Base-by-base conservation (phyloP, 2,329 filamentous ascomycete species). In the Purpureocillium takamizusanense region DNA sequence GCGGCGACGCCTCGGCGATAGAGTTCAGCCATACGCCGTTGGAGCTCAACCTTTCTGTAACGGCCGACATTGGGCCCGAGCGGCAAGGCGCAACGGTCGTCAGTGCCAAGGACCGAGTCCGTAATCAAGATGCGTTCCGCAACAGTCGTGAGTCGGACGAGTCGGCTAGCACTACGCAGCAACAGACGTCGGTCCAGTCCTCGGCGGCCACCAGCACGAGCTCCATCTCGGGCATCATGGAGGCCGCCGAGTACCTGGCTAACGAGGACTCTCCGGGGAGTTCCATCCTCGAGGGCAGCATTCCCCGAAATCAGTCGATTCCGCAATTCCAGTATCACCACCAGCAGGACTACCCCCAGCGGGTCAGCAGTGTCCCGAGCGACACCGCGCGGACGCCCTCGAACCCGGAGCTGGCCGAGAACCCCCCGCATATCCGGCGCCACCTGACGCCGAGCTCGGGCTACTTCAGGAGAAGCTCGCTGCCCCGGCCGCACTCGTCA, bases 401-500 rank as follows among this genome's bases (percentile, higher is more conserved):
- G 7, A 72, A 62, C 36, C 68, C 72, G 2, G 73, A 77, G 40
- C 55, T 74, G 32, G 56, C 60, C 4, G 76, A 81, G 25, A 62
- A 65, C 39, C 67, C 60, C 23, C 58, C 65, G 3, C 62, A 65
- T 27, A 70, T 76, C 43, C 75, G 76, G 45, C 76, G 78, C 34
- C 76, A 82, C 55, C 62, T 86, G 28, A 78, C 78, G 3, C 78
- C 74, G 17, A 76, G 61, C 33, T 70, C 72, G 11, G 63, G 67
- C 50, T 65, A 68, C 50, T 66, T 72, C 47, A 66, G 70, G 50
- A 65, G 76, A 51, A 76, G 67, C 42, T 77, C 76, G 12, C 56
- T 83, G 45, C 72, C 74, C 31, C 74, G 89, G 37, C 88, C 88
- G 5, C 72, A 72, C 17, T 95, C 89, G 11, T 70, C 81, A 5